phyloP scores from a whole-genome alignment of 2,329 filamentous ascomycete species.

The Curvularia sp. region DNA sequence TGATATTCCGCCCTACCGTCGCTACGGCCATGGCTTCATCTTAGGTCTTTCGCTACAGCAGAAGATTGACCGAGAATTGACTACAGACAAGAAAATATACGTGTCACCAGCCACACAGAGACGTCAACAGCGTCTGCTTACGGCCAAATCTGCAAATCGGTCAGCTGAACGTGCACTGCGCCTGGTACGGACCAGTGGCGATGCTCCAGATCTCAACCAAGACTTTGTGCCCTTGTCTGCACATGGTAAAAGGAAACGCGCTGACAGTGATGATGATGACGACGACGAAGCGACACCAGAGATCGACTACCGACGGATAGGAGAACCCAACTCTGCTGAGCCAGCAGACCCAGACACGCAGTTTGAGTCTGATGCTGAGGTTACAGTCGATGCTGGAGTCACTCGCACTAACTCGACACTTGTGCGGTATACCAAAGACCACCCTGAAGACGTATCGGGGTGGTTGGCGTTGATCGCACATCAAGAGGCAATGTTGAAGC shows the following conservation, averaged over 20 bases:
- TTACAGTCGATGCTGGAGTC: slow-evolving; percentile 33
- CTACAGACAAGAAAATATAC: slow-evolving; percentile 58
- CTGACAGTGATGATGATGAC: slow-evolving; percentile 29
- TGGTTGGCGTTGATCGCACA: slow-evolving; percentile 84
- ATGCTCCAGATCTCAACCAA: slow-evolving; percentile 12
- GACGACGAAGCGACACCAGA: slow-evolving; percentile 14
- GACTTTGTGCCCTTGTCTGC: slow-evolving; percentile 44
- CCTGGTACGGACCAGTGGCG: slow-evolving; percentile 28
- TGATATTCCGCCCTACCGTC: slow-evolving; percentile 73
- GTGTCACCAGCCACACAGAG: slow-evolving; percentile 47
- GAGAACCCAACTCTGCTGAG: slow-evolving; percentile 25
- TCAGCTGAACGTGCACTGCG: slow-evolving; percentile 38
- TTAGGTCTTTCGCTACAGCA: slow-evolving; percentile 69
- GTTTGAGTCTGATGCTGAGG: slow-evolving; percentile 38
- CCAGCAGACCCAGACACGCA: slow-evolving; percentile 50
- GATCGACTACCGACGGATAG: slow-evolving; percentile 51
- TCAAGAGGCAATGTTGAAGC: slow-evolving; percentile 72
- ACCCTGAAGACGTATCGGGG: slow-evolving; percentile 70
- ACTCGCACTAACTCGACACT: slow-evolving; percentile 68
- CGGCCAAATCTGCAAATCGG: slow-evolving; percentile 29
- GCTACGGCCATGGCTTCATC: slow-evolving; percentile 72
- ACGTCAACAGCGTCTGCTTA: slow-evolving; percentile 58
- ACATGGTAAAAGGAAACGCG: slow-evolving; percentile 32
- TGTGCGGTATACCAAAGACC: slow-evolving; percentile 67
- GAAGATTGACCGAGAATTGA: slow-evolving; percentile 71